phyloP scores from a whole-genome alignment of 75 land plant genomes.

The Selaginella moellendorffii region DNA sequence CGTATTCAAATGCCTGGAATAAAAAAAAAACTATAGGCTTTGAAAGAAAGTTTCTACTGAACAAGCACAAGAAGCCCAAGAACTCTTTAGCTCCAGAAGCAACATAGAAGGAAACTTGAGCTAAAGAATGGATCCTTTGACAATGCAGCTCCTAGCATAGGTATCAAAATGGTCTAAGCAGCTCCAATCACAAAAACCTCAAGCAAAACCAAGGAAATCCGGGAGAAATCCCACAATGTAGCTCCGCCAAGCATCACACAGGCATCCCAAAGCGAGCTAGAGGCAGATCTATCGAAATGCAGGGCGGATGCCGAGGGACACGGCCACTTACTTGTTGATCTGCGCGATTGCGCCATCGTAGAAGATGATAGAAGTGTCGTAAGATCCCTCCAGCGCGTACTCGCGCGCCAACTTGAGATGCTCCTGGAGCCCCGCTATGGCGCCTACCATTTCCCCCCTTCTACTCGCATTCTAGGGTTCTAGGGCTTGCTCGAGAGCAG shows the following conservation, averaged over 20 bases:
- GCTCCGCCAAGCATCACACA: background rate
- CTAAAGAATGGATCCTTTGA: too few species aligned
- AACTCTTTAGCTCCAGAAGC: too few species aligned
- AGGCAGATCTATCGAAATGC: background rate
- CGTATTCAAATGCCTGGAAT: conserved; percentile 55
- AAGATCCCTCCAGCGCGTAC: conserved; percentile 77
- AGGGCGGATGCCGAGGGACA: too few species aligned
- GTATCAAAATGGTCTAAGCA: background rate
- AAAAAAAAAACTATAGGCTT: background rate
- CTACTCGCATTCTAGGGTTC: background rate
- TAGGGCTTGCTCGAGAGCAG: too few species aligned
- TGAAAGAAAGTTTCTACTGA: background rate
- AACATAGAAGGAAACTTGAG: too few species aligned
- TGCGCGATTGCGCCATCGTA: conserved; percentile 94
- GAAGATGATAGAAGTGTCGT: conserved; percentile 88
- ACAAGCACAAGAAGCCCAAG: too few species aligned
- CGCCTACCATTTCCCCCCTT: conserved; percentile 23
- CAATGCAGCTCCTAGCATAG: background rate
- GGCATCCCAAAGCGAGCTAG: background rate
- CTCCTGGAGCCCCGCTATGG: conserved; percentile 61
- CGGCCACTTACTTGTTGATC: conserved; percentile 73
- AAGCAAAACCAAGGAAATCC: background rate
- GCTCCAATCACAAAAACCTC: background rate
- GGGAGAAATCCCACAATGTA: background rate
- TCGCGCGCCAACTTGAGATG: conserved; percentile 83